A percentile compares a stretch with the other conserved stretches of the same genome.
Conservation (phyloP, 345 rosid genomes). For the Salix koriyanagi region DNA sequence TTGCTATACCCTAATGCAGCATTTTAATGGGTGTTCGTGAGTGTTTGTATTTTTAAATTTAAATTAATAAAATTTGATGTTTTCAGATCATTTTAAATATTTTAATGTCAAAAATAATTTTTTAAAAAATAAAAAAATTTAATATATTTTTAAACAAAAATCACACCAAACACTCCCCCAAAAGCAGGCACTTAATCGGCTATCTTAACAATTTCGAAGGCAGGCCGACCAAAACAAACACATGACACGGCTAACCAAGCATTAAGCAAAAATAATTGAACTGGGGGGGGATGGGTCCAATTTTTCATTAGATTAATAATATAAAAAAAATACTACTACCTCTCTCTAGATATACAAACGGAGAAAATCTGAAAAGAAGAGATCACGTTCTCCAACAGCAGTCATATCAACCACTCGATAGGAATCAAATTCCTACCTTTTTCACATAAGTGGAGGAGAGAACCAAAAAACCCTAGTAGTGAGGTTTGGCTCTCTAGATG, state of each 20-base stretch:
- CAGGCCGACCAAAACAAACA: too few species aligned
- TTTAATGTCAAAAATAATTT: too few species aligned
- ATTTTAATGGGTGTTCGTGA: too few species aligned
- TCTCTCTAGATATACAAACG: conserved; percentile 37
- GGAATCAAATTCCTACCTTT: conserved; percentile 44
- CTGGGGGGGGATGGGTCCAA: neutral
- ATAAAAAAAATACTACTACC: conserved; percentile 6
- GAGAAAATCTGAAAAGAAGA: conserved; percentile 18
- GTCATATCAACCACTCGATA: conserved; percentile 15
- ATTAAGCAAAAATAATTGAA: neutral
- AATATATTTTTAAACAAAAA: too few species aligned
- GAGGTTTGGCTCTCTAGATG: conserved; percentile 23
- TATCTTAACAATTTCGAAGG: too few species aligned
- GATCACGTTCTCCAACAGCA: conserved; percentile 13
- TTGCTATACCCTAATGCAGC: too few species aligned
- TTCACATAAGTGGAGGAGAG: conserved; percentile 4
- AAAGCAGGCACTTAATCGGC: too few species aligned
- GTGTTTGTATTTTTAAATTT: too few species aligned
- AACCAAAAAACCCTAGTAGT: conserved; percentile 9
- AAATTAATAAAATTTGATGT: too few species aligned
- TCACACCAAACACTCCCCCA: too few species aligned
- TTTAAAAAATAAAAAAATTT: too few species aligned
- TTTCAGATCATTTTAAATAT: too few species aligned
- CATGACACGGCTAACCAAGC: neutral
- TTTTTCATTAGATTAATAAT: conserved; percentile 14